Conservation (phyloP, 148 eudicot genomes). For the Rhododendron williamsianum region DNA sequence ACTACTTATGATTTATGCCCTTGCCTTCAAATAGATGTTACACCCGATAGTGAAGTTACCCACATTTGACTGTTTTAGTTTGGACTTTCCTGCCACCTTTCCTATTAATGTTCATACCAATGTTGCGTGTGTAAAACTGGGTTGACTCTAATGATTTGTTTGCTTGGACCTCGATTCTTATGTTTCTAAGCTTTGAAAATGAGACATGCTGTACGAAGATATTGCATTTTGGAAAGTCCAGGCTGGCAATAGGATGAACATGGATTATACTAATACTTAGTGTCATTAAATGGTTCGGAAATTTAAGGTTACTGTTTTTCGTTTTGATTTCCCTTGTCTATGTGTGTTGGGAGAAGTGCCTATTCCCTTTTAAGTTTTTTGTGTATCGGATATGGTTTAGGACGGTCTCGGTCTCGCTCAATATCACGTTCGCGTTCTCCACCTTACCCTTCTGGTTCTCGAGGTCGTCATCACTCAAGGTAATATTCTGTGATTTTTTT, state of each 20-base stretch:
- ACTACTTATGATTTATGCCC: background rate
- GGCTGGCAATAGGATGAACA: background rate
- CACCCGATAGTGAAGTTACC: background rate
- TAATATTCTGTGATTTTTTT: constrained; percentile 1
- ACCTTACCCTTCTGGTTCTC: constrained; percentile 40
- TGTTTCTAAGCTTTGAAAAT: background rate
- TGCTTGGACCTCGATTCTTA: background rate
- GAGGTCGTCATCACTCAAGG: constrained; percentile 53
- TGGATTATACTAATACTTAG: background rate
- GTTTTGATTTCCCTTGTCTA: background rate
- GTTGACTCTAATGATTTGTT: background rate
- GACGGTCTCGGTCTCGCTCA: constrained; percentile 61
- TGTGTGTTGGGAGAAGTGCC: background rate
- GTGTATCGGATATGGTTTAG: constrained; percentile 18
- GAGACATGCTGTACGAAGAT: background rate
- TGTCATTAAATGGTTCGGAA: background rate
- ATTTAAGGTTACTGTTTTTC: background rate
- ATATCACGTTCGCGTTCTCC: constrained; percentile 61
- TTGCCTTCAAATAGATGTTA: background rate
- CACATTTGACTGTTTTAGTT: background rate
- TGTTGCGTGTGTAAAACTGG: background rate
- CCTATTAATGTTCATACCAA: background rate
- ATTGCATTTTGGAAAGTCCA: background rate
- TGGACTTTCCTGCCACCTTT: background rate
- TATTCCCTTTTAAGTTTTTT: background rate